Conservation (phyloP, 1,284 basidiomycete genomes). For the Trametes hirsuta region DNA sequence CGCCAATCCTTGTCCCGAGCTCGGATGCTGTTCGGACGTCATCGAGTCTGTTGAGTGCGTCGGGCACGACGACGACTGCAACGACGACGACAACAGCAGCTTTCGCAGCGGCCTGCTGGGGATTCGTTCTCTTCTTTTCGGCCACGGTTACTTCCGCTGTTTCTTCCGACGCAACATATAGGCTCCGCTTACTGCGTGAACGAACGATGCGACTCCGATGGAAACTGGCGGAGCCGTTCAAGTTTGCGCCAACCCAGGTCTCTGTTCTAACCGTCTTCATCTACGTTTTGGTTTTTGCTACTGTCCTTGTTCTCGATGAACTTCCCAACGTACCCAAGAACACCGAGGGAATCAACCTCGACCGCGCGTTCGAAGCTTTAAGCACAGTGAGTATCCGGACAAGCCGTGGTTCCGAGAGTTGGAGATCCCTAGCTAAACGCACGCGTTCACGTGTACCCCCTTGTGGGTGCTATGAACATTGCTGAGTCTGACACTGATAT, state of each 20-base stretch:
- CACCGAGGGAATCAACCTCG: slow-evolving; percentile 55
- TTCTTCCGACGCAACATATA: not conserved
- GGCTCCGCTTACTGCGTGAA: not conserved
- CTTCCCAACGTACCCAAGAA: slow-evolving; percentile 51
- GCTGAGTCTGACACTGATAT: not conserved
- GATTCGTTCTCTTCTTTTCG: too few species aligned
- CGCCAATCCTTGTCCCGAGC: not conserved
- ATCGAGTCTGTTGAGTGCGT: not conserved
- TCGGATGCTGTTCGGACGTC: not conserved
- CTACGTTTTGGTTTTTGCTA: slow-evolving; percentile 55
- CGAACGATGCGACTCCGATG: not conserved
- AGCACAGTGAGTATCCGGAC: slow-evolving; percentile 47
- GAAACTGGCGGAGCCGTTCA: slow-evolving; percentile 24
- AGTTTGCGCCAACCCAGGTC: slow-evolving; percentile 43
- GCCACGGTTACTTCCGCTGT: not conserved
- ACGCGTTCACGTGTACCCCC: too few species aligned
- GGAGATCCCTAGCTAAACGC: too few species aligned
- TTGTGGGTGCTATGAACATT: too few species aligned
- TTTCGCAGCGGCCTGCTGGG: too few species aligned
- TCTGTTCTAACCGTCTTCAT: slow-evolving; percentile 53
- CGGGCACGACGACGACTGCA: not conserved
- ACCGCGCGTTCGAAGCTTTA: slow-evolving; percentile 63
- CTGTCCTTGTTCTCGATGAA: slow-evolving; percentile 58
- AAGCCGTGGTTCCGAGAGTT: not conserved
- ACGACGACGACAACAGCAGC: not conserved